Evolutionary conservation across 2,329 filamentous ascomycete genomes (phyloP).

Genomic region (Fusarium proliferatum): DNA sequence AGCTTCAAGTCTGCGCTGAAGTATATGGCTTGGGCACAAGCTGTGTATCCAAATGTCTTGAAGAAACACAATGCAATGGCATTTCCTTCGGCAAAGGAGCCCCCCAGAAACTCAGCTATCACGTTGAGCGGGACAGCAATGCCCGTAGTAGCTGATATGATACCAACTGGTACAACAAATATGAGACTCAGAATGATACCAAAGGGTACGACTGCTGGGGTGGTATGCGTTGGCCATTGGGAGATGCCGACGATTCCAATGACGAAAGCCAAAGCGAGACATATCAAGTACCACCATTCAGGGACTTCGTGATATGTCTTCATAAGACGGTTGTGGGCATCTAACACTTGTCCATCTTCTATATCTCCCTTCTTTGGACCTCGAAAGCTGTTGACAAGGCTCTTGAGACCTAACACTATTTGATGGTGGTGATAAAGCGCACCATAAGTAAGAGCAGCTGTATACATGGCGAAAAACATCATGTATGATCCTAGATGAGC

Average conservation of each 20-base stretch:
- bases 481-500: conserved; percentile 51
- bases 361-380: conserved; percentile 40
- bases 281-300: conserved; percentile 59
- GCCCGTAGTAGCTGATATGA: conserved; percentile 57
- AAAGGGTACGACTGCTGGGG: conserved; percentile 56
- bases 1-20: conserved; percentile 53
- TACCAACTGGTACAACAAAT: conserved; percentile 58
- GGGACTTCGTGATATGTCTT: conserved; percentile 58
- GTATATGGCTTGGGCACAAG: conserved; percentile 50
- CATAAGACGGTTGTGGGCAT: conserved; percentile 62
- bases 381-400: conserved; percentile 44
- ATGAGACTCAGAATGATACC: conserved; percentile 55
- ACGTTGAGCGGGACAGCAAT: conserved; percentile 57
- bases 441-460: conserved; percentile 54
- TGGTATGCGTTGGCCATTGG: conserved; percentile 57
- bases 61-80: conserved; percentile 61
- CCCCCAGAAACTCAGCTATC: conserved; percentile 61
- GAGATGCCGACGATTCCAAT: conserved; percentile 52
- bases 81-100: conserved; percentile 55
- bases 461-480: conserved; percentile 56
- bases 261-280: conserved; percentile 46
- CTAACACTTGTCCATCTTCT: conserved; percentile 40
- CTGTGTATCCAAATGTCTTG: conserved; percentile 55
- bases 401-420: conserved; percentile 51
- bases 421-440: conserved; percentile 54